Evolutionary conservation across 106 monocot species (phyloP).

Genomic region (Allium fistulosum): DNA sequence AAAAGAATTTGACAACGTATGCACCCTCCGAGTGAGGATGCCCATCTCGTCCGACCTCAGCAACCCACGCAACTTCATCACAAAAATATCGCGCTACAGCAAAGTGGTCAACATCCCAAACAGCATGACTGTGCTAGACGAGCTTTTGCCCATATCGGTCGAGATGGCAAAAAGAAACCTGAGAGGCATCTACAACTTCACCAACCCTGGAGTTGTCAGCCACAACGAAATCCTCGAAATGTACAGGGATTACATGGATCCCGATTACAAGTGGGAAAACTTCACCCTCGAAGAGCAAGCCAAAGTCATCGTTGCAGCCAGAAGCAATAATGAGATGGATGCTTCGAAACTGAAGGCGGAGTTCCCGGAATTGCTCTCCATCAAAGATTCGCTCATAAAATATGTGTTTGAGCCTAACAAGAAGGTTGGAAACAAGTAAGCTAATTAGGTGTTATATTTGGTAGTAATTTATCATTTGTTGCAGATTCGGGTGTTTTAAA

Average conservation of each 20-base stretch:
- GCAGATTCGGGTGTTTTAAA: too few species aligned
- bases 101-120: constrained; percentile 32
- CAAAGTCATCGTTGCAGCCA: constrained; percentile 23
- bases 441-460: not conserved
- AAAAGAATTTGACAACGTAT: constrained; percentile 26
- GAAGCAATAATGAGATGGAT: constrained; percentile 32
- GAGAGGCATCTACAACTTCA: constrained; percentile 31
- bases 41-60: constrained; percentile 25
- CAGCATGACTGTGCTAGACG: constrained; percentile 28
- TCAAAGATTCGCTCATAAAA: constrained; percentile 25
- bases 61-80: constrained; percentile 29
- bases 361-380: constrained; percentile 22
- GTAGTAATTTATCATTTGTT: too few species aligned
- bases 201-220: constrained; percentile 28
- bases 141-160: constrained; percentile 23
- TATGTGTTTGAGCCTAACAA: constrained; percentile 30
- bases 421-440: constrained; percentile 4
- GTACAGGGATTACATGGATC: constrained; percentile 20
- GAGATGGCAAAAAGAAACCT: constrained; percentile 29
- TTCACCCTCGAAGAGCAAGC: constrained; percentile 26
- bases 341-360: constrained; percentile 21
- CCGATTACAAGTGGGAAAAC: constrained; percentile 17
- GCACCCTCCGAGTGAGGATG: constrained; percentile 24
- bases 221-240: constrained; percentile 32
- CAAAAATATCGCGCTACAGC: constrained; percentile 23